These are phyloP conservation scores for Fraxinus pennsylvanica DNA, from an alignment of 257 asterid species.

Conservation along the genomic window DNA sequence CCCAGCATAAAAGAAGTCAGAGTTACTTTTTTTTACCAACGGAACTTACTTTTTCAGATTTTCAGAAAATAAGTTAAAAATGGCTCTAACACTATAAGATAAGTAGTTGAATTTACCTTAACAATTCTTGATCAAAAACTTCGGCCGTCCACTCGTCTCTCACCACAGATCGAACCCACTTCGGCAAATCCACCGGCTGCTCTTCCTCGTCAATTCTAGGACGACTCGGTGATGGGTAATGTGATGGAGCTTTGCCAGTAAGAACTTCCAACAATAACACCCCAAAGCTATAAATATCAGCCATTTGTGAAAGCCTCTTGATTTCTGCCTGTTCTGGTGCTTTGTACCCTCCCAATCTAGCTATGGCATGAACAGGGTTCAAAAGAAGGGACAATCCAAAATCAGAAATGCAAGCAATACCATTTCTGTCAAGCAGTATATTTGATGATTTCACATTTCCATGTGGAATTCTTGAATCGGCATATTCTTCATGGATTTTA, in stretches of 20 bases:
- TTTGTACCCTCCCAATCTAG: conserved; percentile 76
- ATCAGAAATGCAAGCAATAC: conserved; percentile 77
- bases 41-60: background rate
- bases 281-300: conserved; percentile 87
- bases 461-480: conserved; percentile 73
- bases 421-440: conserved; percentile 71
- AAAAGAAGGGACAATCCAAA: conserved; percentile 75
- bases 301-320: conserved; percentile 72
- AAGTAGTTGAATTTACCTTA: conserved; percentile 40
- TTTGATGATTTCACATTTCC: conserved; percentile 85
- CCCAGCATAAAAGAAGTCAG: no score
- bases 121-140: conserved; percentile 75
- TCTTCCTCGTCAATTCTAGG: conserved; percentile 41
- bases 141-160: conserved; percentile 96
- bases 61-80: background rate
- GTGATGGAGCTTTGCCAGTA: conserved; percentile 62
- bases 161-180: conserved; percentile 86
- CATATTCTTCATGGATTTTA: conserved; percentile 69
- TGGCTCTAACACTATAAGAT: background rate
- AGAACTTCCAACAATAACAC: conserved; percentile 70
- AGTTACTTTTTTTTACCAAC: no score
- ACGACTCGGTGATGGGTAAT: conserved; percentile 41
- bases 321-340: conserved; percentile 82
- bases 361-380: conserved; percentile 80
- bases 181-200: conserved; percentile 61